Percentiles rank a stretch among this genome's conserved stretches.
Evolutionary conservation across 805 yeast species (phyloP).

Genomic region (Barnettozyma pratensis): DNA sequence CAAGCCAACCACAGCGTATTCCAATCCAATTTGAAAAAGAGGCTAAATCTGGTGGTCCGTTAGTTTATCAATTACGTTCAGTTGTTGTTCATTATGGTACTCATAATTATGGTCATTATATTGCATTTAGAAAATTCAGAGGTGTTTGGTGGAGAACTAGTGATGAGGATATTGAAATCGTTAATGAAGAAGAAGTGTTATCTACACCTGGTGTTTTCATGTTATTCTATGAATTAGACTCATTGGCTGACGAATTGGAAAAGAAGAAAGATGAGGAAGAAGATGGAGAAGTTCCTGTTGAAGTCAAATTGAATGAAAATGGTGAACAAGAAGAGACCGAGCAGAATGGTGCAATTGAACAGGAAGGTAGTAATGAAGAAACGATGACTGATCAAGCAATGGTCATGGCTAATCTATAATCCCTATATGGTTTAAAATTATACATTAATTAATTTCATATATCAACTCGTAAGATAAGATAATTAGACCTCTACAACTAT

Average conservation of each 20-base stretch:
- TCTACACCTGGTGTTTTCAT: conserved; percentile 84
- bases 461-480: too few species aligned
- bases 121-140: conserved; percentile 75
- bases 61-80: conserved; percentile 70
- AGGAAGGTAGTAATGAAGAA: background rate
- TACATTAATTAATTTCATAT: background rate
- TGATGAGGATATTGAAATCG: conserved; percentile 81
- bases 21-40: conserved; percentile 13
- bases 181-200: conserved; percentile 75
- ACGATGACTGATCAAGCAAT: conserved; percentile 5
- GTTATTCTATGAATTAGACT: conserved; percentile 76
- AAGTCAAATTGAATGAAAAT: conserved; percentile 23
- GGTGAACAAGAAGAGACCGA: background rate
- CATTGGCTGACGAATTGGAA: conserved; percentile 25
- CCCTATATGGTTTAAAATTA: background rate
- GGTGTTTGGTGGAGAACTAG: conserved; percentile 95
- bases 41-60: conserved; percentile 30
- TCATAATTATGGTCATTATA: conserved; percentile 96
- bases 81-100: conserved; percentile 93
- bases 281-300: conserved; percentile 3
- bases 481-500: background rate
- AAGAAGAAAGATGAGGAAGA: conserved; percentile 4
- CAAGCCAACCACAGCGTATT: conserved; percentile 7
- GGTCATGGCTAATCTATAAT: conserved; percentile 9
- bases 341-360: background rate